Conservation (phyloP, 2,329 filamentous ascomycete species). For the Apiospora saccharicola region DNA sequence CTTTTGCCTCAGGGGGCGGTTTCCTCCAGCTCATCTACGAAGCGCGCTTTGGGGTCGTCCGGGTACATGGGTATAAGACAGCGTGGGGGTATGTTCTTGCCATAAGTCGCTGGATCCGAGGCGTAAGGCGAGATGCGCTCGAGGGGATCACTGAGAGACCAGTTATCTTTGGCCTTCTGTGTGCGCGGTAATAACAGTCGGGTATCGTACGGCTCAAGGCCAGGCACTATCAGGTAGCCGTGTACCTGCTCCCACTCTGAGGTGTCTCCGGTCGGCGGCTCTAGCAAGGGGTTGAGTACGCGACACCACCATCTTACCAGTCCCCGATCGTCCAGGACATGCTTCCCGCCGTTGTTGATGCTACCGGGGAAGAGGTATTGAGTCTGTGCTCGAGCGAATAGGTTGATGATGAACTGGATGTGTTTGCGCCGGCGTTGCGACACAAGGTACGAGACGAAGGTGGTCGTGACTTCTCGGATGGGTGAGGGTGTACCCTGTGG, state of each 20-base stretch:
- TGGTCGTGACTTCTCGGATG: constrained; percentile 74
- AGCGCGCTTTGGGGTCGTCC: constrained; percentile 93
- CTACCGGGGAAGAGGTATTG: constrained; percentile 97
- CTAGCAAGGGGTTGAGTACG: constrained; percentile 79
- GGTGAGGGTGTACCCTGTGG: constrained; percentile 73
- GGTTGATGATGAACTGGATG: constrained; percentile 78
- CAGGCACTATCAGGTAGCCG: constrained; percentile 87
- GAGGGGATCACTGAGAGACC: constrained; percentile 77
- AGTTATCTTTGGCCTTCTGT: constrained; percentile 59
- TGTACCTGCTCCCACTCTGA: constrained; percentile 60
- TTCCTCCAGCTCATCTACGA: constrained; percentile 87
- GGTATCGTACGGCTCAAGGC: constrained; percentile 82
- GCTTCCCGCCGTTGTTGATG: constrained; percentile 82
- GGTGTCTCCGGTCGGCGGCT: constrained; percentile 47
- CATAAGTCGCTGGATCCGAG: constrained; percentile 52
- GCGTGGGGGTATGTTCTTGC: constrained; percentile 70
- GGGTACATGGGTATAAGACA: constrained; percentile 91
- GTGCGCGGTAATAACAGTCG: constrained; percentile 76
- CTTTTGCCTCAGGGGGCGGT: constrained; percentile 62
- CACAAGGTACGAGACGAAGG: constrained; percentile 80
- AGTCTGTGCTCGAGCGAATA: constrained; percentile 90
- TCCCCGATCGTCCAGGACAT: constrained; percentile 89
- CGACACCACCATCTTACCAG: constrained; percentile 97
- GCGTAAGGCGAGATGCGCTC: constrained; percentile 68
- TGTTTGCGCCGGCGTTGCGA: constrained; percentile 68